Percentiles rank a stretch among this genome's conserved stretches.
Conservation (phyloP, 257 asterid genomes). For the Datura wrightii region DNA sequence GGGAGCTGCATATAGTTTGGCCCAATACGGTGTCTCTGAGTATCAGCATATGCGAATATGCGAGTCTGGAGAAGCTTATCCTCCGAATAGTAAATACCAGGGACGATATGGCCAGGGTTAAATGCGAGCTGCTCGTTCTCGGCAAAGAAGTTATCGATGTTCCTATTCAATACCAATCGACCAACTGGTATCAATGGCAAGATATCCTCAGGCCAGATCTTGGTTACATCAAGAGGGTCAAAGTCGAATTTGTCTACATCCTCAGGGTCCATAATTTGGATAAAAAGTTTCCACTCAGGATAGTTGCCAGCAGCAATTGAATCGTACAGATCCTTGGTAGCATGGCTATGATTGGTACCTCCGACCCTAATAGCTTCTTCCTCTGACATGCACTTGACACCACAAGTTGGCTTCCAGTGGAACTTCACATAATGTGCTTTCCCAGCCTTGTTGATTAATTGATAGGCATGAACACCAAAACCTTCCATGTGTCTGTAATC, state of each 20-base stretch:
- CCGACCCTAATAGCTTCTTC: constrained; percentile 32
- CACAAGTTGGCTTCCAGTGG: constrained; percentile 33
- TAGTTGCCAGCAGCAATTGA: constrained; percentile 30
- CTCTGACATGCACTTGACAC: constrained; percentile 17
- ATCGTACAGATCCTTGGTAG: constrained; percentile 28
- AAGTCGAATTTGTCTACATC: constrained; percentile 31
- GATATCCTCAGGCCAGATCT: constrained; percentile 32
- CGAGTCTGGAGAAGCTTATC: constrained; percentile 76
- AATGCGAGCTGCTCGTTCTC: constrained; percentile 81
- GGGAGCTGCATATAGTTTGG: constrained; percentile 78
- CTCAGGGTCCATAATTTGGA: constrained; percentile 17
- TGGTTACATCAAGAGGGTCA: constrained; percentile 27
- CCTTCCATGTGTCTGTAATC: constrained; percentile 33
- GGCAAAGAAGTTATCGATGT: constrained; percentile 51
- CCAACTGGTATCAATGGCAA: constrained; percentile 31
- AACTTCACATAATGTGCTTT: constrained; percentile 28
- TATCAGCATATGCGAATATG: constrained; percentile 67
- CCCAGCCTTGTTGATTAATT: constrained; percentile 10
- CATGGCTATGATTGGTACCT: constrained; percentile 24
- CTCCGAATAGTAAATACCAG: constrained; percentile 67
- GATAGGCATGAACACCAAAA: constrained; percentile 28
- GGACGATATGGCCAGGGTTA: constrained; percentile 65
- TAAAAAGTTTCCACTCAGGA: constrained; percentile 28
- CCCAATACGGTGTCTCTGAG: constrained; percentile 90
- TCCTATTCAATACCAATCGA: constrained; percentile 19